Evolutionary conservation across 768 basidiomycete genomes (phyloP).

Genomic region (Polyporus arcularius): DNA sequence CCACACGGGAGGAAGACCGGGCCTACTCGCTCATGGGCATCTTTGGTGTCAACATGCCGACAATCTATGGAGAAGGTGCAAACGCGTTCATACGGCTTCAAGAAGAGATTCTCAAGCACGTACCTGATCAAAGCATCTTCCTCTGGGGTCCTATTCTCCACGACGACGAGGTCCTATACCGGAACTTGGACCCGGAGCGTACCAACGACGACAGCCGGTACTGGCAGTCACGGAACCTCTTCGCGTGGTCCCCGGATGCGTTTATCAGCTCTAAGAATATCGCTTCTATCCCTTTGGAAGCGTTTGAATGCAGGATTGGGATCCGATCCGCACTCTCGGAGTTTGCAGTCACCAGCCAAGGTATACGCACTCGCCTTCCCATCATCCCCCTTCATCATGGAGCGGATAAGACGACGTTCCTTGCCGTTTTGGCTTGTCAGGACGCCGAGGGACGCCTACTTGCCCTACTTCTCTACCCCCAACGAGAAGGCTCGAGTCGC

Average conservation of each 20-base stretch:
- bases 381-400: constrained; percentile 6
- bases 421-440: constrained; percentile 9
- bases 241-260: constrained; percentile 19
- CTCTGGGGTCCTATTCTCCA: constrained; percentile 11
- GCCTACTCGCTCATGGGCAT: constrained; percentile 20
- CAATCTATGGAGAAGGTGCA: constrained; percentile 16
- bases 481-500: neutral
- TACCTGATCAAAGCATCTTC: constrained; percentile 16
- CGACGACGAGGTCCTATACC: constrained; percentile 6
- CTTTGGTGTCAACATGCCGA: constrained; percentile 19
- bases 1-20: constrained; percentile 15
- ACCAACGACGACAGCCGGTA: constrained; percentile 13
- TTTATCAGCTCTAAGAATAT: constrained; percentile 11
- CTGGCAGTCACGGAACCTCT: constrained; percentile 15
- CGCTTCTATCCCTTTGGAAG: constrained; percentile 5
- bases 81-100: constrained; percentile 16
- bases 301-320: constrained; percentile 2
- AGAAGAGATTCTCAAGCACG: constrained; percentile 17
- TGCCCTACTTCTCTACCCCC: constrained; percentile 11
- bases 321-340: constrained; percentile 1
- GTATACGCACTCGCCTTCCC: constrained; percentile 9
- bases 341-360: constrained; percentile 11
- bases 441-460: constrained; percentile 5
- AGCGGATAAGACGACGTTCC: constrained; percentile 9
- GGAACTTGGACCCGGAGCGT: neutral